Evolutionary conservation across 73 alveolate species (phyloP).

Genomic region (Breviolum minutum): DNA sequence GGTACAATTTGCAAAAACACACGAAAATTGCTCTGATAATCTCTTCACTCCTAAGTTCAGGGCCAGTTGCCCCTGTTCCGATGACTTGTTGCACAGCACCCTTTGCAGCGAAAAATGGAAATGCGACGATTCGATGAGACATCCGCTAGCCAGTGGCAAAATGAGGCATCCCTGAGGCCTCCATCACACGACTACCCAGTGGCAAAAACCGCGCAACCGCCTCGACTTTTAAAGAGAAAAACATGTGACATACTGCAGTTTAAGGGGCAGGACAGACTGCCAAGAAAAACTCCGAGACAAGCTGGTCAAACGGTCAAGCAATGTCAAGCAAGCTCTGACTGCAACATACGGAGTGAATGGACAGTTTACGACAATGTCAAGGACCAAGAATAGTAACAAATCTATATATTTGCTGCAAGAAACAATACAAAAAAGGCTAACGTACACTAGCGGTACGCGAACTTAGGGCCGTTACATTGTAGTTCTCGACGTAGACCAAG

Average conservation of each 20-base stretch:
- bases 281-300: no score
- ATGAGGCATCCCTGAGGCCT: neutral
- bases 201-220: slow-evolving; percentile 79
- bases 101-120: neutral
- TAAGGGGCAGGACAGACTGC: no score
- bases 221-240: no score
- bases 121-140: neutral
- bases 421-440: neutral
- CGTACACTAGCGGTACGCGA: neutral
- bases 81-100: slow-evolving; percentile 53
- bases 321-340: neutral
- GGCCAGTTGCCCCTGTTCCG: slow-evolving; percentile 41
- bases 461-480: neutral
- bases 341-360: neutral
- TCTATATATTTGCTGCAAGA: no score
- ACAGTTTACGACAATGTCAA: neutral
- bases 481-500: slow-evolving; percentile 18
- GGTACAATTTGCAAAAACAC: neutral
- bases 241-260: neutral
- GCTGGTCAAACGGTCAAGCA: neutral
- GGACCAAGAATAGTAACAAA: neutral
- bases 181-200: slow-evolving; percentile 75
- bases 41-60: neutral
- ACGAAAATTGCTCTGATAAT: neutral
- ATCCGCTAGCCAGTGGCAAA: neutral